Evolutionary conservation across 2,329 filamentous ascomycete genomes (phyloP), one percentile per base, ranked within the genome.

Genomic region (Pyrenophora seminiperda): DNA sequence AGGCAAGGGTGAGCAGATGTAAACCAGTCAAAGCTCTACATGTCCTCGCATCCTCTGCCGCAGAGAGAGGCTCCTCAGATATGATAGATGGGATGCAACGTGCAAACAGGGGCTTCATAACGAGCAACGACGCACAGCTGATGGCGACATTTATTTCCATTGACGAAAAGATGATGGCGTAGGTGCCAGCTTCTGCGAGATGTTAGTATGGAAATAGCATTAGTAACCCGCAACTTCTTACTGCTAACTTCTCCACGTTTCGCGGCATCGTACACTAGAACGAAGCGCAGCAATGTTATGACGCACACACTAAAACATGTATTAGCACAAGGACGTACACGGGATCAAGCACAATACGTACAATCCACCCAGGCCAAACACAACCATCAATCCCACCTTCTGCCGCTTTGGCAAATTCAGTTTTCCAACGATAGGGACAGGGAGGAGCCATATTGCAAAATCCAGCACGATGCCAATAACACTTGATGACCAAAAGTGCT

Each of bases 121-220:
- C 73, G 1, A 77, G 61, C 14, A 78, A 52, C 2, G 72, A 78
- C 9, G 75, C 75, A 56, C 74, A 78, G 4, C 75, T 70, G 54
- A 78, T 76, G 18, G 75, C 74, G 1, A 76, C 65, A 41, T 78
- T 77, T 40, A 73, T 66, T 61, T 79, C 76, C 32, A 74, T 62
- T 2, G 67, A 67, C 2, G 73, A 75, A 68, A 74, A 77, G 9
- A 74, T 67, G 4, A 76, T 55, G 5, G 73, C 68, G 54, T 72
- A 70, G 7, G 72, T 69, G n/a, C 74, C 74, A 1, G 73, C 71
- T 27, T 65, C 68, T 67, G 36, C 24, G 15, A 10, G 14, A 4
- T n/a, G 11, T 47, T 29, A 56, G 34, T n/a, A 18, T 37, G 18
- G 4, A n/a, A 2, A 10, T 14, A 11, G 15, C 18, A 15, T 17